Evolutionary conservation across 306 rosid species (phyloP).

Genomic region (Sechiopsis laciniata): DNA sequence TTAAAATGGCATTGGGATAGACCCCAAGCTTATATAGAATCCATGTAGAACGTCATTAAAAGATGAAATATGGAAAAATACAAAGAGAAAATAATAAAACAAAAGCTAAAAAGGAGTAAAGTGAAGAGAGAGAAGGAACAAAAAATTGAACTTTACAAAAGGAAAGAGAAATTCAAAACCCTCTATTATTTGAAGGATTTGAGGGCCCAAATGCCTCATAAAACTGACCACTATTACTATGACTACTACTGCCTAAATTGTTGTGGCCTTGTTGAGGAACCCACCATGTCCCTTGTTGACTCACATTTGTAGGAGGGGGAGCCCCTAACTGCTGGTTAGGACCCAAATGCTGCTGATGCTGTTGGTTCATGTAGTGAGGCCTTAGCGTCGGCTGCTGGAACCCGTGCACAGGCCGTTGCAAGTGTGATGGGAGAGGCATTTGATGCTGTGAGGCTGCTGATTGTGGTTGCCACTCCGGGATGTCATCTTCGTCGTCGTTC

Average conservation of each 20-base stretch:
- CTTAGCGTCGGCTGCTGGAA: conserved; percentile 31
- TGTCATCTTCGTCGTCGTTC: conserved; percentile 77
- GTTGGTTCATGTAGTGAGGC: conserved; percentile 43
- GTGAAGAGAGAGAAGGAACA: not conserved
- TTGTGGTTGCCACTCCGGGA: conserved; percentile 95
- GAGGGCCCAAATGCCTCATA: conserved; percentile 32
- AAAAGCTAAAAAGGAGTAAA: not conserved
- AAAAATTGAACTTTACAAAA: conserved; percentile 17
- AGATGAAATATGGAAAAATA: not conserved
- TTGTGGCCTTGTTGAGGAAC: conserved; percentile 36
- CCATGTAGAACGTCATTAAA: not conserved
- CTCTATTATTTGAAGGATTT: conserved; percentile 69
- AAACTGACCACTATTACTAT: conserved; percentile 29
- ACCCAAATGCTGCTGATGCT: not conserved
- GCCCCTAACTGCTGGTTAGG: not conserved
- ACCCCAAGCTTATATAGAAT: not conserved
- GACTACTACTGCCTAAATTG: conserved; percentile 18
- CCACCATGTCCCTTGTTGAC: conserved; percentile 44
- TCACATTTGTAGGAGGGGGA: not conserved
- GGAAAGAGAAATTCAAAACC: conserved; percentile 33
- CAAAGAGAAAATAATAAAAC: not conserved
- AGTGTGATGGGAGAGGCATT: conserved; percentile 23
- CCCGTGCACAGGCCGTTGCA: conserved; percentile 29
- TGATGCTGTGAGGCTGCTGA: conserved; percentile 34
- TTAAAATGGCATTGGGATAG: conserved; percentile 5